These are phyloP conservation scores for Termitomyces heimii DNA, from an alignment of 768 basidiomycete genomes.

Conservation along the genomic window DNA sequence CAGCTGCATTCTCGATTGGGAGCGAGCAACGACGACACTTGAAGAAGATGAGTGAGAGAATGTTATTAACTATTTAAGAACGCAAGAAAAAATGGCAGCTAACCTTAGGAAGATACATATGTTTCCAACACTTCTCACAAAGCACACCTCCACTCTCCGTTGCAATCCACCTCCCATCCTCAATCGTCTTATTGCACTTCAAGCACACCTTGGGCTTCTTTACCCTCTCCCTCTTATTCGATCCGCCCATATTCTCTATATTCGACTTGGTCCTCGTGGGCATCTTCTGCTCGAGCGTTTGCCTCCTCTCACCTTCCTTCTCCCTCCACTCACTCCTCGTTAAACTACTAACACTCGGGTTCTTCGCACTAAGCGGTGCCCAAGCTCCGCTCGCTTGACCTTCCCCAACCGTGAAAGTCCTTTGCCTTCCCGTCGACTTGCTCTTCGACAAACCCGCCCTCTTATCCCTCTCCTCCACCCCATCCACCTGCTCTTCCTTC, in stretches of 20 bases:
- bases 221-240: constrained; percentile 20
- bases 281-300: constrained; percentile 31
- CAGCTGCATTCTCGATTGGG: constrained; percentile 86
- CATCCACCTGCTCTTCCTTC: constrained; percentile 10
- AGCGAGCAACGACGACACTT: constrained; percentile 81
- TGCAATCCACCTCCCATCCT: constrained; percentile 78
- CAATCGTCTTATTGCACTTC: constrained; percentile 63
- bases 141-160: constrained; percentile 72
- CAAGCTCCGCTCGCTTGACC: constrained; percentile 7
- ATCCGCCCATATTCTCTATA: constrained; percentile 20
- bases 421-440: constrained; percentile 25
- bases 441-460: constrained; percentile 24
- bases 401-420: constrained; percentile 6
- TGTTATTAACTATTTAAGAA: constrained; percentile 1
- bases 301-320: constrained; percentile 18
- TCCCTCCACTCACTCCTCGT: background rate
- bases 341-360: constrained; percentile 6
- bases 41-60: background rate
- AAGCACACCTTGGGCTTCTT: constrained; percentile 48
- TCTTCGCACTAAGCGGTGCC: constrained; percentile 11
- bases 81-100: background rate
- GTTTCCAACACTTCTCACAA: constrained; percentile 93
- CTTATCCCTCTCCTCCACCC: constrained; percentile 17
- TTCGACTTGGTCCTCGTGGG: constrained; percentile 52
- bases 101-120: constrained; percentile 92